These are phyloP conservation scores for Candida odintsovae DNA, from an alignment of 805 yeast genomes.

Conservation along the genomic window DNA sequence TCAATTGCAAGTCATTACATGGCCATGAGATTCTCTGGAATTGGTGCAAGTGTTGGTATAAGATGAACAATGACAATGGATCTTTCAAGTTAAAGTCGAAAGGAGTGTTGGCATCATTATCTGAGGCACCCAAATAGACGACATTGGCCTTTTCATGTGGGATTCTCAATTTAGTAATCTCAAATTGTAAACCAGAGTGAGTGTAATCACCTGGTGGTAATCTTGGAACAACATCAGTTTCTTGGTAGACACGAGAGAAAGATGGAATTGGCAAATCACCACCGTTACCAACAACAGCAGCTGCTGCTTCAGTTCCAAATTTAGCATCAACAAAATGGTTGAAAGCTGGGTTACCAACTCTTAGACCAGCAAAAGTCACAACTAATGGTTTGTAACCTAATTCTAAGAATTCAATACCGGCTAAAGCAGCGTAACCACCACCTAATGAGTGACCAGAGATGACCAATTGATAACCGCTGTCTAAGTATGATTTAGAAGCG, in stretches of 20 bases:
- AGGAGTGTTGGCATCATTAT: too few species aligned
- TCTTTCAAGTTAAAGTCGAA: slow-evolving; percentile 4
- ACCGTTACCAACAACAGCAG: slow-evolving; percentile 28
- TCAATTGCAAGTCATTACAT: slow-evolving; percentile 11
- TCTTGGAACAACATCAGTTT: slow-evolving; percentile 51
- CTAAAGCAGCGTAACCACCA: slow-evolving; percentile 60
- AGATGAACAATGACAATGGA: slow-evolving; percentile 9
- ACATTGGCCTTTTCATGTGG: too few species aligned
- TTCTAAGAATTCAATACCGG: slow-evolving; percentile 55
- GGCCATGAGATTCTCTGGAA: slow-evolving; percentile 20
- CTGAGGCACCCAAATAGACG: too few species aligned
- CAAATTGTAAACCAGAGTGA: slow-evolving; percentile 31
- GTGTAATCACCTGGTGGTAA: slow-evolving; percentile 49
- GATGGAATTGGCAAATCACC: slow-evolving; percentile 18
- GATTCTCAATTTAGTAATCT: slow-evolving; percentile 27
- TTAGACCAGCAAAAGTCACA: slow-evolving; percentile 61
- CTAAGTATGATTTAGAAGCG: slow-evolving; percentile 26
- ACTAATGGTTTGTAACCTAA: slow-evolving; percentile 49
- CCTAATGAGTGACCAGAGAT: slow-evolving; percentile 75
- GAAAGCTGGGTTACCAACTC: slow-evolving; percentile 49
- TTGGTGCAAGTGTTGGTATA: slow-evolving; percentile 15
- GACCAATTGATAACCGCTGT: slow-evolving; percentile 42
- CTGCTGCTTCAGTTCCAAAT: slow-evolving; percentile 35
- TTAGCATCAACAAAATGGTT: too few species aligned
- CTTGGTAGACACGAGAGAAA: slow-evolving; percentile 50